Evolutionary conservation across 108 stramenopile genomes (phyloP), one percentile per base, ranked within the genome.

Genomic region (Parmales sp.): DNA sequence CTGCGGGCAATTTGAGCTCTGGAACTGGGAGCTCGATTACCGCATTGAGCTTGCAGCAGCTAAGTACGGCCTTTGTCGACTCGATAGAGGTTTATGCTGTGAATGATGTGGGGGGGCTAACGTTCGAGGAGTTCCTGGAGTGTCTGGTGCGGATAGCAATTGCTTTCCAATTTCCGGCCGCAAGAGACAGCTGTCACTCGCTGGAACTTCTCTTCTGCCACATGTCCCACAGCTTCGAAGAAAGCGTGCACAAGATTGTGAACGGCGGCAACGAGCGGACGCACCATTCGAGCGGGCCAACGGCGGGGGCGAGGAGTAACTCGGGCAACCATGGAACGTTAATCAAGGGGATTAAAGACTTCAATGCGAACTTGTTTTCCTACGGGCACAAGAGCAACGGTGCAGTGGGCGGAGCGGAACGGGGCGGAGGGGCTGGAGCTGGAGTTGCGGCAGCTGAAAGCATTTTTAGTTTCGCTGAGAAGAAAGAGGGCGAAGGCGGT

Each of bases 1-100:
- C 54, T 1, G 2, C 26, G 3, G 3, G 8, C 4, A 60, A 60
- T 16, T 31, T 60, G 28, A 60, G 54, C 26, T 13, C 8, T 16
- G 54, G 54, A 60, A 60, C 54, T 6, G 54, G 54, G 2, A 60
- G n/a, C 20, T 28, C 54, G 31, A 28, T 60, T 2, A 60, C 54
- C 4, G 54, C 54, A 6, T 16, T 60, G 5, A 26, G 26, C 54
- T 34, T 60, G 8, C 18, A 28, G 8, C 29, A 60, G 2, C 20
- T 60, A 4, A 34, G 29, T 6, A 34, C 29, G 16, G 54, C 54
- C 54, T 60, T 60, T 20, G 54, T 20, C 54, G 54, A 60, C 54
- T 34, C 31, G 31, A 60, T 60, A 6, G 54, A 29, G 18, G 16
- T 2, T 20, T 5, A 11, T 16, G 36, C 13, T 28, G 31, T 34